phyloP scores from a whole-genome alignment of 805 yeast species.

The Nakazawaea populi region DNA sequence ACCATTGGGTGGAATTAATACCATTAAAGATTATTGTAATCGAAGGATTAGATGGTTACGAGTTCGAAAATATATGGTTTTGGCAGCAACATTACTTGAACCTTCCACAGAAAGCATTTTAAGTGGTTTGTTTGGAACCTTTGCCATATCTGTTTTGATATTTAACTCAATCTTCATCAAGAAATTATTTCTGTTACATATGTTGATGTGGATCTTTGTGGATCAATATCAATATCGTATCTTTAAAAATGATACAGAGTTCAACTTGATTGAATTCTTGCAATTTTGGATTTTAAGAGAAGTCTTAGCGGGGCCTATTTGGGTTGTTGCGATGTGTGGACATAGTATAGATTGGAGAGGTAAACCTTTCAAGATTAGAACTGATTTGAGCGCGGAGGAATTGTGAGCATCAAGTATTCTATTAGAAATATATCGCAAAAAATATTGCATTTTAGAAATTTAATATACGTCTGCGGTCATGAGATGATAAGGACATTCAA shows the following conservation, averaged over 20 bases:
- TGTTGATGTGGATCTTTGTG: conserved; percentile 53
- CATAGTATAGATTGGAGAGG: conserved; percentile 77
- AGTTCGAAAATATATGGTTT: conserved; percentile 82
- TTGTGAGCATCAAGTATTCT: not conserved
- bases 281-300: conserved; percentile 67
- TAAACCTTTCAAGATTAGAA: conserved; percentile 62
- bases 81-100: conserved; percentile 76
- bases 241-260: conserved; percentile 18
- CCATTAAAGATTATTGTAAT: conserved; percentile 47
- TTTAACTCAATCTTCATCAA: conserved; percentile 26
- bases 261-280: conserved; percentile 16
- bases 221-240: conserved; percentile 60
- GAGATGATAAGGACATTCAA: too few species aligned
- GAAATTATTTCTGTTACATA: conserved; percentile 43
- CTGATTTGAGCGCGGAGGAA: conserved; percentile 76
- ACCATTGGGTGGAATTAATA: conserved; percentile 46
- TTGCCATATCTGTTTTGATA: conserved; percentile 45
- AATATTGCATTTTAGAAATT: too few species aligned
- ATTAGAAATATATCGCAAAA: too few species aligned
- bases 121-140: conserved; percentile 61
- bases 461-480: too few species aligned
- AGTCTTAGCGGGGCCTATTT: conserved; percentile 70
- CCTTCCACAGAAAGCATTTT: conserved; percentile 79
- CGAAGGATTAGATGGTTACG: conserved; percentile 82
- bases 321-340: conserved; percentile 78